These are phyloP conservation scores for Cucumis cinereus DNA, from an alignment of 306 rosid genomes.

Conservation along the genomic window DNA sequence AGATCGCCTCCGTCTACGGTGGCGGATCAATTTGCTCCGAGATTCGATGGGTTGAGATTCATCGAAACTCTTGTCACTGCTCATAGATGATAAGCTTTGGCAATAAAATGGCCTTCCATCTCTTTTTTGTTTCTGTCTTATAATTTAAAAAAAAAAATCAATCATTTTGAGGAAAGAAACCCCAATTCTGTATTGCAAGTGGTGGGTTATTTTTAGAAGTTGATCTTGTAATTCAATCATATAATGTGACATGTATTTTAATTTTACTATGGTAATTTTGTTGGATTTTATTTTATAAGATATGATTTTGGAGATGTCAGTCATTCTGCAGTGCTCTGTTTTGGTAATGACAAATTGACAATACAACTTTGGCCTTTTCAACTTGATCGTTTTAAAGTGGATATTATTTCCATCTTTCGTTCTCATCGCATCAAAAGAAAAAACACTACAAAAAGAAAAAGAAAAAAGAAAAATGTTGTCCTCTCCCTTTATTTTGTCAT, in stretches of 20 bases:
- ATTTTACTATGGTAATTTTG: not conserved
- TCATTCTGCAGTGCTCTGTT: not conserved
- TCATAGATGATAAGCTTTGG: slow-evolving; percentile 23
- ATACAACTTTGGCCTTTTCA: not conserved
- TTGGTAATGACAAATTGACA: not conserved
- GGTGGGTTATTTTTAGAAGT: not conserved
- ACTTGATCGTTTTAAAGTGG: not conserved
- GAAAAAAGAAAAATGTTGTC: no score
- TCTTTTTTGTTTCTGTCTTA: not conserved
- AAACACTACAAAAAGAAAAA: not conserved
- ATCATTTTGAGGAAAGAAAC: not conserved
- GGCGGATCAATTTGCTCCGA: slow-evolving; percentile 27
- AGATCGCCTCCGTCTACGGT: not conserved
- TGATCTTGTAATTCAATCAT: not conserved
- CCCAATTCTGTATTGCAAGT: not conserved
- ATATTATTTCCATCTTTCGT: not conserved
- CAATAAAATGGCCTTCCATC: not conserved
- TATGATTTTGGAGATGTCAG: not conserved
- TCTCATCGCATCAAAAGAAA: not conserved
- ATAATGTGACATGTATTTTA: not conserved
- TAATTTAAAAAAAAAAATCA: not conserved
- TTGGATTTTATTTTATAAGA: not conserved
- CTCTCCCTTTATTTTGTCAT: no score
- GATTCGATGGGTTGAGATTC: slow-evolving; percentile 41
- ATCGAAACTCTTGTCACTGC: slow-evolving; percentile 41